Base-by-base conservation (phyloP, 352 stramenopile species). In the Blastocystis sp. region DNA sequence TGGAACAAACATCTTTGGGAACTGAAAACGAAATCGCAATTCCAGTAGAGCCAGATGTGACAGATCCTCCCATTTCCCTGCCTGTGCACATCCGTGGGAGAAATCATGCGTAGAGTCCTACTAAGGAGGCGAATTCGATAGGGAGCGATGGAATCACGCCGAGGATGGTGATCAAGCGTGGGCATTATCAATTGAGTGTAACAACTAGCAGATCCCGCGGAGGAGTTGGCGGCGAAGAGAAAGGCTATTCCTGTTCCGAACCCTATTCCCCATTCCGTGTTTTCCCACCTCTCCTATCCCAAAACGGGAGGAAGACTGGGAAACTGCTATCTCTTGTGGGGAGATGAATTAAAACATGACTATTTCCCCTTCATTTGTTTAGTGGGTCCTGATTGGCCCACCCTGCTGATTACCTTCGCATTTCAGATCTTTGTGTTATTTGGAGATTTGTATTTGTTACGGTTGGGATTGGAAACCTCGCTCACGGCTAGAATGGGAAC, bases 271-370 rank as follows among this genome's bases (percentile, higher is more conserved):
- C 74, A 84, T 52, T 52, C 74, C 48, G 52, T 84, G 38, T 69
- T 84, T 64, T 38, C 28, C 2, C 11, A 28, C 17, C 21, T 57
- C 14, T 11, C 14, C 1, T 84, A 68, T 54, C 74, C 74, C 19
- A 84, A 70, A 52, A 84, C 74, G 24, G 74, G 74, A 59, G 74
- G 74, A 54, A 24, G 74, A 57, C 48, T 84, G 21, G 74, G 74
- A 57, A 62, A 64, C 24, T 42, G 48, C 34, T 57, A 68, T 24
- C n/a, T 84, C 3, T 54, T 84, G 28, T 84, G 74, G 74, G 74
- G 74, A 84, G 34, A 84, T 48, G 74, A 84, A 52, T 48, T 42
- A 28, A 84, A 84, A 43, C 74, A 84, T 68, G n/a, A 38, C 17
- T 84, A 57, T 28, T 84, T 84, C 54, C 74, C 74, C 21, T 54